Conservation (phyloP, 2,329 filamentous ascomycete species). For the Cladosporium sp. region DNA sequence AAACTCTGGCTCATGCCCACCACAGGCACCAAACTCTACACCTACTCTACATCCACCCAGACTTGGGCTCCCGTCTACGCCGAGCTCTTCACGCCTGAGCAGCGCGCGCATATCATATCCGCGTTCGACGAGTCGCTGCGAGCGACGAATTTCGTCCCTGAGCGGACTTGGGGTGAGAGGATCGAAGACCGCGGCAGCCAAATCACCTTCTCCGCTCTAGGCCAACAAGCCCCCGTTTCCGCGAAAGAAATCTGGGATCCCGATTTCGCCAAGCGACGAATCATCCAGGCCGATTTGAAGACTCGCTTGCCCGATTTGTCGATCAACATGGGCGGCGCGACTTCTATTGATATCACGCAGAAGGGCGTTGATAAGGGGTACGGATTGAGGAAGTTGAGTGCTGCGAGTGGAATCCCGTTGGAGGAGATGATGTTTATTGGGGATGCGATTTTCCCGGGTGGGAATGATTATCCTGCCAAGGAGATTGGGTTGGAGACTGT, state of each 20-base stretch:
- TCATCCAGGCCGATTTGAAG: constrained; percentile 36
- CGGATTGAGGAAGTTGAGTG: constrained; percentile 25
- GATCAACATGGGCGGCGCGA: constrained; percentile 40
- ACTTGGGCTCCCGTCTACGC: constrained; percentile 35
- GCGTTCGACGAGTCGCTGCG: constrained; percentile 33
- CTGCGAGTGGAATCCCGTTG: constrained; percentile 31
- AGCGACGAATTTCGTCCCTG: constrained; percentile 35
- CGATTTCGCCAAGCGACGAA: constrained; percentile 37
- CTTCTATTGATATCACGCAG: constrained; percentile 38
- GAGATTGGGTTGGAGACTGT: constrained; percentile 29
- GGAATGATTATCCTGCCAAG: constrained; percentile 37
- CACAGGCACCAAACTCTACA: constrained; percentile 40
- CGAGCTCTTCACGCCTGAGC: constrained; percentile 34
- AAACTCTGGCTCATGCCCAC: constrained; percentile 42
- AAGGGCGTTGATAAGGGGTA: constrained; percentile 37
- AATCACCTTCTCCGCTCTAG: constrained; percentile 41
- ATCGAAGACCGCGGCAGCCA: constrained; percentile 41
- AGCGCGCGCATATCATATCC: constrained; percentile 14
- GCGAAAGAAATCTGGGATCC: constrained; percentile 38
- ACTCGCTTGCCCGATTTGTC: constrained; percentile 34
- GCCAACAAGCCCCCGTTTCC: constrained; percentile 35
- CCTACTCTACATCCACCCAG: constrained; percentile 18
- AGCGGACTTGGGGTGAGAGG: constrained; percentile 36
- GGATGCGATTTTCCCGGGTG: constrained; percentile 38
- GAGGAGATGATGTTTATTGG: constrained; percentile 40